Evolutionary conservation across 352 stramenopile genomes (phyloP), one percentile per base, ranked within the genome.

Genomic region (Phytopythium kandeliae): DNA sequence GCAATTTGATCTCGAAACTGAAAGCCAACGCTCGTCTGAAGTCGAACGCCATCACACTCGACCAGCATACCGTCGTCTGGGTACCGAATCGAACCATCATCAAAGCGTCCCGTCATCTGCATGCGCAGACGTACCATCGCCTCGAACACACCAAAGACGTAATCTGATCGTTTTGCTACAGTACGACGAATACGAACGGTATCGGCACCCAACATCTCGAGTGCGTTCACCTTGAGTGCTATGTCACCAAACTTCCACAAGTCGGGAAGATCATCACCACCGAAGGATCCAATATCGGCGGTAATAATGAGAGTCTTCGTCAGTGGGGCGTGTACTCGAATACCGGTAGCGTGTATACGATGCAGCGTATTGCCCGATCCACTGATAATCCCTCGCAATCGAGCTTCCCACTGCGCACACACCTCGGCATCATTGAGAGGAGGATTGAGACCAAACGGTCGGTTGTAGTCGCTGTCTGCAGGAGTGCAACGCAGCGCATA

Each of bases 101-200:
- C 25, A 36, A 28, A 49, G 22, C n/a, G 31, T 13, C 28, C 13
- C 8, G 51, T 56, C 19, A 52, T 57, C 24, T 56, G 63, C 24
- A 69, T 51, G 9, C 82, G 66, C 11, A 78, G 59, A 1, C 58
- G 55, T 7, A 87, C 57, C 54, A 75, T 64, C 22, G 75, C 67
- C 62, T 90, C 82, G 50, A 89, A 89, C 21, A 89, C 80, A 11
- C 82, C 79, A 54, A 86, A 88, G 0, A 89, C 66, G 37, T 86
- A 83, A 30, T 86, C 65, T 1, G 28, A 21, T 1, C 72, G 58
- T 15, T 75, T 78, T 25, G 65, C 54, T 10, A 88, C 13, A 0
- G 78, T 91, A 33, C 84, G 77, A 0, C 69, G 60, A 4, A 89
- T 69, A 7, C 25, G 47, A 34, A 93, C 51, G 13, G 35, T 25